Evolutionary conservation across 148 eudicot genomes (phyloP).

Genomic region (Chenopodium berlandieri): DNA sequence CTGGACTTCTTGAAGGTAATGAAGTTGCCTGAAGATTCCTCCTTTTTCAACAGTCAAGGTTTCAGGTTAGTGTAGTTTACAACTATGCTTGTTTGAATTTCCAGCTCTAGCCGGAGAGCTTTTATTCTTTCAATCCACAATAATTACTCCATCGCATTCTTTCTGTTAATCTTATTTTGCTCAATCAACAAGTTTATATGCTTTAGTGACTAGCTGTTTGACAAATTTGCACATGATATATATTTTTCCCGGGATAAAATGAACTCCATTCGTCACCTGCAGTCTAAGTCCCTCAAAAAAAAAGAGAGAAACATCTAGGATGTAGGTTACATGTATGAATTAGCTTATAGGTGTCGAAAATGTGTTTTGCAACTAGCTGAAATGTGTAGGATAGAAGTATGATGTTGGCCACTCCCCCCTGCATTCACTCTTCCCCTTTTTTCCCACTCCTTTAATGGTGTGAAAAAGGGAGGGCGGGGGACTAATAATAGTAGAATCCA

Average conservation of each 20-base stretch:
- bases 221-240: background rate
- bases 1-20: conserved; percentile 66
- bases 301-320: background rate
- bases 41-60: conserved; percentile 55
- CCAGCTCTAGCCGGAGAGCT: background rate
- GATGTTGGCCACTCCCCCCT: background rate
- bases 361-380: background rate
- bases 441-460: background rate
- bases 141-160: background rate
- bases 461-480: too few relatives aligned
- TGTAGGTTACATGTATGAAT: background rate
- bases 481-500: background rate
- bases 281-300: background rate
- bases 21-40: conserved; percentile 73
- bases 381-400: background rate
- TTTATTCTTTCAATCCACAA: background rate
- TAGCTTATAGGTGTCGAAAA: background rate
- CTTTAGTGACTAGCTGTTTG: background rate
- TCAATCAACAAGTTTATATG: background rate
- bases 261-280: background rate
- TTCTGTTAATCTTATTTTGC: background rate
- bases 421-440: background rate
- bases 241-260: background rate
- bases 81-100: background rate
- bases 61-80: conserved; percentile 54